phyloP scores from a whole-genome alignment of 106 monocot species.

The Dioscorea dumetorum region DNA sequence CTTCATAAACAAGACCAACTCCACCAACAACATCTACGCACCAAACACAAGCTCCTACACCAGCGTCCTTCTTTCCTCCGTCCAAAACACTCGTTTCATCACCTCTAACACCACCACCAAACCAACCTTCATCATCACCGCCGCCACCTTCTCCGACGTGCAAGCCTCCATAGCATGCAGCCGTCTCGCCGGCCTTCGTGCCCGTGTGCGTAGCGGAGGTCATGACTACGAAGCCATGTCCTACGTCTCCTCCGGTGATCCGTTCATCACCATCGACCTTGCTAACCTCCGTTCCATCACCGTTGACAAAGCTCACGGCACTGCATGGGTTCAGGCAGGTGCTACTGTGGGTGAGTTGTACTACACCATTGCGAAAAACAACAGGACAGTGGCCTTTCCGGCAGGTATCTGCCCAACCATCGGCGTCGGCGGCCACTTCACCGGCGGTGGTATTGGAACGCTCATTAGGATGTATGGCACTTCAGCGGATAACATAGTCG shows the following conservation, averaged over 20 bases:
- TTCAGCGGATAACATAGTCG: slow-evolving; percentile 15
- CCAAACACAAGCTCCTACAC: slow-evolving; percentile 3
- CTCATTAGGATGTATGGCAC: slow-evolving; percentile 12
- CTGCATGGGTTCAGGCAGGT: slow-evolving; percentile 18
- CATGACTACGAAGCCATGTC: slow-evolving; percentile 29
- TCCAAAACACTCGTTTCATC: slow-evolving; percentile 20
- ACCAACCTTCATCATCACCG: slow-evolving; percentile 17
- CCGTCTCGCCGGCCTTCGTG: slow-evolving; percentile 1
- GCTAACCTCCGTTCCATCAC: slow-evolving; percentile 4
- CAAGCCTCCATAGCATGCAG: slow-evolving; percentile 19
- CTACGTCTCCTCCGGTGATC: slow-evolving; percentile 1
- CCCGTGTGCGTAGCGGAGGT: slow-evolving; percentile 23
- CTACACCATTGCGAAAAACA: background rate
- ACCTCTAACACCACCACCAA: slow-evolving; percentile 4
- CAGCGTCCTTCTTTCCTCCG: slow-evolving; percentile 9
- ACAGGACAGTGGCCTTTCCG: background rate
- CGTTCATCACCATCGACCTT: slow-evolving; percentile 12
- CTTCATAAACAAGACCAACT: background rate
- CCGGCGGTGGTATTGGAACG: slow-evolving; percentile 15
- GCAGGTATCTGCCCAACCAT: slow-evolving; percentile 15
- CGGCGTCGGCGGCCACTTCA: slow-evolving; percentile 18
- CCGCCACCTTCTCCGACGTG: slow-evolving; percentile 11
- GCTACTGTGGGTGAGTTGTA: slow-evolving; percentile 20
- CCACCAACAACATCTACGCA: background rate
- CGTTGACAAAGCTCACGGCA: background rate